Base-by-base conservation (phyloP, 1,284 basidiomycete species). In the Irpex lacteus region DNA sequence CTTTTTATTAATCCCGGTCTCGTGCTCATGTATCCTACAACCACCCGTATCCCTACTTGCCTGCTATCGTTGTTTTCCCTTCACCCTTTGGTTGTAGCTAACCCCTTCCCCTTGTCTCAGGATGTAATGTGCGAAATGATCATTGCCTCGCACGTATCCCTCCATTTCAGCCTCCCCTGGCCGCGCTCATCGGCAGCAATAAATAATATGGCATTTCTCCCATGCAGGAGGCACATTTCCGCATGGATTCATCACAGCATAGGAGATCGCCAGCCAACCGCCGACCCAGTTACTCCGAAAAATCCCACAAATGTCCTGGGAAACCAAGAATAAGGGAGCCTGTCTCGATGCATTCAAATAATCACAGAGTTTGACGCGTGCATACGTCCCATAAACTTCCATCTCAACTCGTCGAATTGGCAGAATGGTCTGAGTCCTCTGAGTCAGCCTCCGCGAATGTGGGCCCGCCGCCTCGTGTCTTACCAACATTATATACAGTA, bases 271-370 rank as follows among this genome's bases (percentile, higher is more conserved):
- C 54, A 60, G 53, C 32, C 62, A 63, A 60, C 65, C 65, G 65
- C 62, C 65, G 65, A 62, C 58, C 62, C 64, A 66, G 66, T 69
- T 66, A 69, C 62, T 66, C 66, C 67, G 66, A 63, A 34, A 56
- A 67, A 70, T 70, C 68, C 69, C 68, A 69, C 68, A 69, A 71
- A 70, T 69, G 69, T 70, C 69, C 54, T 57, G 50, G 32, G 50
- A 53, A 53, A 53, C 21, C 8, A 18, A 13, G 18, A 44, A 44
- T 11, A 26, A 26, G 26, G 26, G 26, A 26, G 26, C 26, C 26
- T 49, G 50, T 53, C 50, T 53, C n/a, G 18, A 53, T 15, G 40
- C 40, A 9, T 26, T 26, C 26, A 26, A 26, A 47, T 52, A 60
- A 52, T 60, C 47, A 53, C 18, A 52, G 54, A 7, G 44, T 32